Base-by-base conservation (phyloP, 2,329 filamentous ascomycete genomes). In the Phyllosticta ampelicida region DNA sequence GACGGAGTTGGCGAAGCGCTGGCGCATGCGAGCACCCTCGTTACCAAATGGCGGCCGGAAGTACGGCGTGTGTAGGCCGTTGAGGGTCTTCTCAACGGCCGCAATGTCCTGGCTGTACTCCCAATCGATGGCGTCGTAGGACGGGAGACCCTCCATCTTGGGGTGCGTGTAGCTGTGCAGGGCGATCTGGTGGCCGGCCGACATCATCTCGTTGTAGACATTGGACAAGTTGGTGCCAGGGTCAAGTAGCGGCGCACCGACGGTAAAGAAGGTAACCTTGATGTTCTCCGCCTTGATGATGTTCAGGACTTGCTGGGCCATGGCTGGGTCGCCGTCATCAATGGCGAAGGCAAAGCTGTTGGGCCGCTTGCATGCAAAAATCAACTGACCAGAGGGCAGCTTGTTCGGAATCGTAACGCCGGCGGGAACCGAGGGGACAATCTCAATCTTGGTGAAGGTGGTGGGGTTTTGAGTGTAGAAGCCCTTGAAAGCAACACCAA, bases 281-380 rank as follows among this genome's bases (percentile, higher is more conserved):
- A 87, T 83, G 57, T 74, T 69, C 55, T 83, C 84, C 19, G 80
- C 78, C 19, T 80, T 77, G 64, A 88, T 74, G 56, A 85, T 82
- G 48, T 78, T 71, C 72, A 86, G 80, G 19, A 86, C 81, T 61
- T 80, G 71, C 69, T 83, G 77, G 1, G 83, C 83, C 59, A 80
- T 77, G 30, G 72, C 65, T 52, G 85, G 85, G 54, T 80, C 75
- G 20, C 85, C 85, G 67, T 88, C 85, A 66, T 87, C 85, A 62
- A 88, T 87, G 54, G 84, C 85, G 68, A 88, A 87, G 1, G 85
- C 85, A 67, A 88, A 87, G 0, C 80, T 84, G 71, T 86, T 86
- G 52, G 84, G 84, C 18, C 84, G 78, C 63, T 80, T 84, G 75
- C 85, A 87, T 6, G 79, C 75, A 64, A 86, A 82, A 51, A 84